Evolutionary conservation across 805 yeast species (phyloP), one percentile per base, ranked within the genome.

Genomic region (Candida jianshihensis): DNA sequence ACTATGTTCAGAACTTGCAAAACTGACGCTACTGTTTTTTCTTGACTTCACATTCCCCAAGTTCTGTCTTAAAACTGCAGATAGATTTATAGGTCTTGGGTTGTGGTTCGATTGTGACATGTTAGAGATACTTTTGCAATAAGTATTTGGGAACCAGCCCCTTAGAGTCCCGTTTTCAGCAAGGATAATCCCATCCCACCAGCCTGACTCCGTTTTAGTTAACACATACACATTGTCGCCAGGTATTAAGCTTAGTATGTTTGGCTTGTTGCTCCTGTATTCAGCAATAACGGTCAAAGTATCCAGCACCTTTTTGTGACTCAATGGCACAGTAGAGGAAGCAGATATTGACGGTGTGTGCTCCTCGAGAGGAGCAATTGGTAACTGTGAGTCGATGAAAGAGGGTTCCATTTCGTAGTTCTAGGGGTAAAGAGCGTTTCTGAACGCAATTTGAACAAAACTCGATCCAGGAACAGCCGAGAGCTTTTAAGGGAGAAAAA

Each of bases 81-180:
- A 34, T 29, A 37, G 31, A 36, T 36, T 44, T 13, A 43, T 22
- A 31, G 44, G 14, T 26, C 45, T 22, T 59, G 48, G 33, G 6
- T 28, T 3, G 17, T 31, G 26, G 18, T 18, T 24, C 7, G 16
- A 18, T 31, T 35, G 18, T 35, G 37, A 24, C 34, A 40, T 19
- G 32, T 32, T 24, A 5, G 33, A 4, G 15, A 15, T 14, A 17
- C 30, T 57, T 15, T 71, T 66, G 19, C 77, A 76, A 56, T 71
- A 79, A 39, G 71, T 73, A 33, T 71, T 71, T 14, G 95, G 95
- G 61, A 87, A 84, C 95, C 95, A 87, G 47, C 96, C 96, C 51
- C 94, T 68, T 27, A 54, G 49, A 6, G 61, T 55, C 26, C 57
- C 58, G 5, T 53, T 56, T 9, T 44, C 42, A 40, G 48, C 37